These are phyloP conservation scores for Ascochyta rabiei DNA, from an alignment of 2,329 filamentous ascomycete species.

Conservation along the genomic window DNA sequence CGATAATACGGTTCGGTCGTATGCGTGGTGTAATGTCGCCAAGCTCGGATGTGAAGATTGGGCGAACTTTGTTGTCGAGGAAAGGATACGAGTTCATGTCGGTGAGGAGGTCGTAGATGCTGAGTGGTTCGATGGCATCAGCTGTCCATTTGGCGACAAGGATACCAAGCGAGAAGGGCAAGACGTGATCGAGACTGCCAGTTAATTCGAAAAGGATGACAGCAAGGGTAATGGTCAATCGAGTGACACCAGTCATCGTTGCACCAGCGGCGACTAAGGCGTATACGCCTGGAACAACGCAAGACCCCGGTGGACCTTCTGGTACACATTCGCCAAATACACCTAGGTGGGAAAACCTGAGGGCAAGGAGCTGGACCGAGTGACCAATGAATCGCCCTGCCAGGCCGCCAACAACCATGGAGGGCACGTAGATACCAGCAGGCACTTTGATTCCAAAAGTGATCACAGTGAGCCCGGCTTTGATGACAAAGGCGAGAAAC, in stretches of 20 bases:
- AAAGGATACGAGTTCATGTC: constrained; percentile 98
- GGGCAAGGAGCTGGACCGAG: constrained; percentile 78
- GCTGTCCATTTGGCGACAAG: constrained; percentile 98
- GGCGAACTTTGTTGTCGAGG: constrained; percentile 94
- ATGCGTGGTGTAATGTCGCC: constrained; percentile 82
- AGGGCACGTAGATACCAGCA: constrained; percentile 95
- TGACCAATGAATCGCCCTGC: constrained; percentile 90
- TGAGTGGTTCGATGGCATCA: constrained; percentile 90
- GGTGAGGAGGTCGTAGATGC: constrained; percentile 93
- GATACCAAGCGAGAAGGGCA: constrained; percentile 91
- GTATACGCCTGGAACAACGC: constrained; percentile 96
- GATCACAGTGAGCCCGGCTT: constrained; percentile 83
- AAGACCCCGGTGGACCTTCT: constrained; percentile 72
- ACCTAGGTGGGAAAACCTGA: constrained; percentile 72
- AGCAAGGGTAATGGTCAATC: constrained; percentile 88
- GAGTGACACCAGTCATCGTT: constrained; percentile 97
- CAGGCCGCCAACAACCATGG: constrained; percentile 96
- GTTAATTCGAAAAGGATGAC: constrained; percentile 97
- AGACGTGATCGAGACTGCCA: constrained; percentile 89
- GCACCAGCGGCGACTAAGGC: constrained; percentile 92
- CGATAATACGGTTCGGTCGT: constrained; percentile 79
- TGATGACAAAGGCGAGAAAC: constrained; percentile 82
- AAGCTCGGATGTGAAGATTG: constrained; percentile 85
- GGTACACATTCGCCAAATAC: constrained; percentile 78
- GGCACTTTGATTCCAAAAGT: constrained; percentile 97